A percentile compares a stretch with the other conserved stretches of the same genome.
Conservation (phyloP, 2,329 filamentous ascomycete genomes). For the Botrytis deweyae region DNA sequence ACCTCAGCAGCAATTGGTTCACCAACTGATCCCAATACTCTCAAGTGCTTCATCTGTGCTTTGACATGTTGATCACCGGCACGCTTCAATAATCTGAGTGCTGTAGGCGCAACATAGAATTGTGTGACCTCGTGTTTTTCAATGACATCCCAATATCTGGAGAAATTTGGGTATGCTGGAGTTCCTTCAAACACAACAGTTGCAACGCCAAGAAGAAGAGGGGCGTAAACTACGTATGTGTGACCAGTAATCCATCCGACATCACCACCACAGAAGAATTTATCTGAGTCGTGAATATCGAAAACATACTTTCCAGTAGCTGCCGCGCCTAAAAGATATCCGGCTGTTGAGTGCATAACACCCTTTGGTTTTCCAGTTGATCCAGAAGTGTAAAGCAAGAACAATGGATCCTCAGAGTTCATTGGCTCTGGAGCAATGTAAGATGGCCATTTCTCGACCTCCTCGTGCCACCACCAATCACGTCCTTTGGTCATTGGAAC, state of each 20-base stretch:
- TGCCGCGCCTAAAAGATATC: slow-evolving; percentile 91
- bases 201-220: slow-evolving; percentile 85
- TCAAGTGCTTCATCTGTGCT: slow-evolving; percentile 82
- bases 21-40: slow-evolving; percentile 90
- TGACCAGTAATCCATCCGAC: slow-evolving; percentile 99
- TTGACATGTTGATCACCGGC: slow-evolving; percentile 92
- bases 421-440: slow-evolving; percentile 89
- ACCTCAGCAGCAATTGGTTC: slow-evolving; percentile 97
- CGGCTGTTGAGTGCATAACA: slow-evolving; percentile 94
- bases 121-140: slow-evolving; percentile 93
- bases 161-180: slow-evolving; percentile 95
- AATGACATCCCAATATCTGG: slow-evolving; percentile 98
- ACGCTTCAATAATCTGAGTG: slow-evolving; percentile 88
- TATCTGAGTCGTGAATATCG: slow-evolving; percentile 91
- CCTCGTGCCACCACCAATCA: slow-evolving; percentile 98
- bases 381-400: slow-evolving; percentile 96
- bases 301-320: slow-evolving; percentile 98
- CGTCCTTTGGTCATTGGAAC: slow-evolving; percentile 86
- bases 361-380: slow-evolving; percentile 99
- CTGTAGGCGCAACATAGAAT: slow-evolving; percentile 97
- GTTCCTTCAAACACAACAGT: slow-evolving; percentile 98
- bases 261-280: slow-evolving; percentile 96
- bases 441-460: slow-evolving; percentile 92
- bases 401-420: slow-evolving; percentile 92
- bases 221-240: slow-evolving; percentile 97